A percentile compares a stretch with the other conserved stretches of the same genome.
Conservation (phyloP, 2,329 filamentous ascomycete genomes). For the Sporothrix pallida region DNA sequence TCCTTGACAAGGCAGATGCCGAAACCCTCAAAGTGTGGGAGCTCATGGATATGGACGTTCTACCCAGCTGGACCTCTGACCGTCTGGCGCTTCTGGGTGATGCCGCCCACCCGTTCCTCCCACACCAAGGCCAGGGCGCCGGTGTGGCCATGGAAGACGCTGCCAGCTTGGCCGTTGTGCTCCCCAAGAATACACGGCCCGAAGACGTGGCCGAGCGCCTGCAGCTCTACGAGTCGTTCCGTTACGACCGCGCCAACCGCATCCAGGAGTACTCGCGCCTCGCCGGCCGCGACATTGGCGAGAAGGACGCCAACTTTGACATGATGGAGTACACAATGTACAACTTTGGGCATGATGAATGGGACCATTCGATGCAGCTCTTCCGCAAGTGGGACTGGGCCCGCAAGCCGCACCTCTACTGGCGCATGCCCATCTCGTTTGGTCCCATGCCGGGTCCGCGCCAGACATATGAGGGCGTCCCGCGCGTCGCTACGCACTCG, state of each 20-base stretch:
- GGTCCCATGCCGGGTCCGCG: conserved; percentile 55
- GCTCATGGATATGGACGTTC: conserved; percentile 65
- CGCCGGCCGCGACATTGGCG: conserved; percentile 55
- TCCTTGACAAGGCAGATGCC: conserved; percentile 53
- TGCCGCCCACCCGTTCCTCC: conserved; percentile 71
- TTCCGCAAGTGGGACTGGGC: conserved; percentile 58
- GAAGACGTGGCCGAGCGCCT: conserved; percentile 61
- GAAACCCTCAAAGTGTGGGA: conserved; percentile 61
- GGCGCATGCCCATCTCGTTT: conserved; percentile 54
- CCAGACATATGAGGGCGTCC: conserved; percentile 46
- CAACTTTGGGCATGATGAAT: conserved; percentile 65
- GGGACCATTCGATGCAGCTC: conserved; percentile 57
- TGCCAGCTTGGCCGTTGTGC: conserved; percentile 61
- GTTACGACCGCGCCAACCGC: conserved; percentile 55
- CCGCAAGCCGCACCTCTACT: conserved; percentile 47
- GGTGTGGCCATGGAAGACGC: conserved; percentile 71
- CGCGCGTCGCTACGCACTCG: conserved; percentile 41
- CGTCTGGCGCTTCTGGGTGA: conserved; percentile 67
- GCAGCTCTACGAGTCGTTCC: conserved; percentile 62
- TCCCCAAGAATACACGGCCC: conserved; percentile 53
- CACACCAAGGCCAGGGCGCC: conserved; percentile 66
- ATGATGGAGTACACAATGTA: conserved; percentile 54
- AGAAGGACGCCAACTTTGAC: conserved; percentile 45
- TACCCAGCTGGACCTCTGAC: conserved; percentile 61
- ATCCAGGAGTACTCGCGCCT: conserved; percentile 52